phyloP scores from a whole-genome alignment of 306 rosid genomes.

The Cucurbita pepo region DNA sequence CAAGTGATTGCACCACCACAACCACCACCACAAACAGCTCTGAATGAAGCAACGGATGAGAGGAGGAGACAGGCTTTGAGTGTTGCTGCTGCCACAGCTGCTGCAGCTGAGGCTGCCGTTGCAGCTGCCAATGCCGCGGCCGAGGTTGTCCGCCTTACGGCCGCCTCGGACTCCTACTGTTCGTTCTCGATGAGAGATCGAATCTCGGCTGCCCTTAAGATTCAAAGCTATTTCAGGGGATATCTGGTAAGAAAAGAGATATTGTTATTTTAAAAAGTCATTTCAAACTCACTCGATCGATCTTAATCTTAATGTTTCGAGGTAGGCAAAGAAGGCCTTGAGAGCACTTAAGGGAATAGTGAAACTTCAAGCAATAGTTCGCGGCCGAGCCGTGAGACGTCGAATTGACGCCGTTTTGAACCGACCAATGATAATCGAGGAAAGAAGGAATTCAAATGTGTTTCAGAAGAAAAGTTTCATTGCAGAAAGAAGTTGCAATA shows the following conservation, averaged over 20 bases:
- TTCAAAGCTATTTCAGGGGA: constrained; percentile 62
- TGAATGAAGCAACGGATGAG: constrained; percentile 49
- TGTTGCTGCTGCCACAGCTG: constrained; percentile 69
- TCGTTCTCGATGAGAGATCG: constrained; percentile 19
- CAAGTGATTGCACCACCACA: constrained; percentile 37
- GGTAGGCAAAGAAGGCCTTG: constrained; percentile 77
- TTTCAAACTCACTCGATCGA: neutral
- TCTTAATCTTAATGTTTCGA: constrained; percentile 8
- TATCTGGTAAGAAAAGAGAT: constrained; percentile 45
- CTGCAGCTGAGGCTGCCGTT: constrained; percentile 82
- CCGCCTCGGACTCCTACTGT: constrained; percentile 18
- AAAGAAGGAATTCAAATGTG: constrained; percentile 11
- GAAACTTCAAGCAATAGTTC: constrained; percentile 67
- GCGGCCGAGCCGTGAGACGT: constrained; percentile 67
- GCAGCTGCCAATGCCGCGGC: constrained; percentile 88
- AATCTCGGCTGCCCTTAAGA: constrained; percentile 49
- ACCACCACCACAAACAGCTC: constrained; percentile 29
- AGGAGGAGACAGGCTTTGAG: constrained; percentile 66
- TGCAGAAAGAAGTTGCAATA: constrained; percentile 9
- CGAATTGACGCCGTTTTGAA: constrained; percentile 16
- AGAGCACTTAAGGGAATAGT: constrained; percentile 71
- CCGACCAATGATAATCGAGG: constrained; percentile 12
- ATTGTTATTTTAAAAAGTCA: neutral
- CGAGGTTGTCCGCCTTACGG: constrained; percentile 63
- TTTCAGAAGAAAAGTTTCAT: constrained; percentile 13